Evolutionary conservation across 1,284 basidiomycete genomes (phyloP).

Genomic region (Irpex sp.): DNA sequence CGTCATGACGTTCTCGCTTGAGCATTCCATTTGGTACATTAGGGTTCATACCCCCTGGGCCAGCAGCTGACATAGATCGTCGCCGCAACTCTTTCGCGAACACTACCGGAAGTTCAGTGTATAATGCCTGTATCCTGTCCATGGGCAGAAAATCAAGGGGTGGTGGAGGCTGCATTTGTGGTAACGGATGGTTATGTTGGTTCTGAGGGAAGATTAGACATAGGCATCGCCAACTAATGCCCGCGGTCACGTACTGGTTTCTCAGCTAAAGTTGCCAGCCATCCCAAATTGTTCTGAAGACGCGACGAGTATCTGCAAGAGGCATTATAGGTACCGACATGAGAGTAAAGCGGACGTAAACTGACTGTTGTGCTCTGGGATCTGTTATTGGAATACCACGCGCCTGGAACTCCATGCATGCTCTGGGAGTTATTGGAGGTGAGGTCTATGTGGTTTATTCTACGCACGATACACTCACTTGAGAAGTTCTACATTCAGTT

Average conservation of each 20-base stretch:
- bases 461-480: slow-evolving; percentile 37
- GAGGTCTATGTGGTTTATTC: neutral
- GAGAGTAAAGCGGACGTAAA: slow-evolving; percentile 10
- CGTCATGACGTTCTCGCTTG: slow-evolving; percentile 61
- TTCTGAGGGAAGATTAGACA: neutral
- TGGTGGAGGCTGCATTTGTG: slow-evolving; percentile 52
- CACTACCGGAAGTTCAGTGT: slow-evolving; percentile 49
- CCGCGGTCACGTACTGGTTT: neutral
- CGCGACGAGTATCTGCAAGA: slow-evolving; percentile 45
- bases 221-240: neutral
- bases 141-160: slow-evolving; percentile 43
- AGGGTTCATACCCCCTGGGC: slow-evolving; percentile 4
- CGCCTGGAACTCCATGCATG: slow-evolving; percentile 44
- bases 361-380: slow-evolving; percentile 52
- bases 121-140: slow-evolving; percentile 57
- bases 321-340: slow-evolving; percentile 11
- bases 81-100: slow-evolving; percentile 62
- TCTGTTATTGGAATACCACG: slow-evolving; percentile 46
- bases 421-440: slow-evolving; percentile 11
- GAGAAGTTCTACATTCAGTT: slow-evolving; percentile 60
- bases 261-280: slow-evolving; percentile 61
- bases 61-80: slow-evolving; percentile 22
- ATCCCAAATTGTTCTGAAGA: slow-evolving; percentile 60
- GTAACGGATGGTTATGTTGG: slow-evolving; percentile 32
- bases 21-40: slow-evolving; percentile 28